Conservation (phyloP, 2,329 filamentous ascomycete genomes). For the Endocalyx cinctus region DNA sequence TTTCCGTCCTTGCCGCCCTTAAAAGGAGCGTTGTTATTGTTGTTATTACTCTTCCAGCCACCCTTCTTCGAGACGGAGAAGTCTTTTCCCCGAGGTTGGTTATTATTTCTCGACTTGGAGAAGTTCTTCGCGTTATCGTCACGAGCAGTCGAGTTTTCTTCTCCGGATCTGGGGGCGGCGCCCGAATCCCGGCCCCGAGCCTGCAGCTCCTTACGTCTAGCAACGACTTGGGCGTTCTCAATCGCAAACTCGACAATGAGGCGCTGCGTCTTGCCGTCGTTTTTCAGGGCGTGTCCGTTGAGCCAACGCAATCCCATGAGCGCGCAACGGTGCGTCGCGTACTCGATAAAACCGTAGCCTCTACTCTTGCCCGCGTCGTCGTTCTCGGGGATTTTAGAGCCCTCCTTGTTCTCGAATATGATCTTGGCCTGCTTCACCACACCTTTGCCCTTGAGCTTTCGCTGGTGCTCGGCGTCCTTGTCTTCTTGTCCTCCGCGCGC, state of each 20-base stretch:
- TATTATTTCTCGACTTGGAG: too few relatives aligned
- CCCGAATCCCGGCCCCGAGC: conserved; percentile 19
- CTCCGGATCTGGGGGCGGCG: too few relatives aligned
- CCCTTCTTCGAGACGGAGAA: conserved; percentile 30
- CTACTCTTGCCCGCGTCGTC: conserved; percentile 76
- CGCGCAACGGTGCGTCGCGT: conserved; percentile 86
- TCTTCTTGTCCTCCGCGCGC: conserved; percentile 75
- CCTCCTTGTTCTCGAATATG: conserved; percentile 83
- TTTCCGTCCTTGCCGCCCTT: too few relatives aligned
- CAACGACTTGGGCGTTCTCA: conserved; percentile 95
- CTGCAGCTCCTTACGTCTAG: conserved; percentile 62
- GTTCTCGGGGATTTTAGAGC: conserved; percentile 75
- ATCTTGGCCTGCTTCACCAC: conserved; percentile 94
- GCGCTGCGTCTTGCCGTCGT: conserved; percentile 75
- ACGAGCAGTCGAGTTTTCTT: too few relatives aligned
- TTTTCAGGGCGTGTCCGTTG: conserved; percentile 67
- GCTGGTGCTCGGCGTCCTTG: conserved; percentile 71
- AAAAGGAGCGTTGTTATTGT: too few relatives aligned
- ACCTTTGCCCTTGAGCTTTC: conserved; percentile 76
- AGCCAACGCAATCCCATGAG: conserved; percentile 93
- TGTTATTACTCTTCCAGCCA: conserved; percentile 11
- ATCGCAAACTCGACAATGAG: conserved; percentile 96
- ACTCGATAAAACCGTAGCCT: conserved; percentile 97
- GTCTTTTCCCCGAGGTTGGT: conserved; percentile 26
- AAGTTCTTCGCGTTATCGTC: too few relatives aligned